Evolutionary conservation across 805 yeast species (phyloP).

Genomic region (Saccharomycopsis vini): DNA sequence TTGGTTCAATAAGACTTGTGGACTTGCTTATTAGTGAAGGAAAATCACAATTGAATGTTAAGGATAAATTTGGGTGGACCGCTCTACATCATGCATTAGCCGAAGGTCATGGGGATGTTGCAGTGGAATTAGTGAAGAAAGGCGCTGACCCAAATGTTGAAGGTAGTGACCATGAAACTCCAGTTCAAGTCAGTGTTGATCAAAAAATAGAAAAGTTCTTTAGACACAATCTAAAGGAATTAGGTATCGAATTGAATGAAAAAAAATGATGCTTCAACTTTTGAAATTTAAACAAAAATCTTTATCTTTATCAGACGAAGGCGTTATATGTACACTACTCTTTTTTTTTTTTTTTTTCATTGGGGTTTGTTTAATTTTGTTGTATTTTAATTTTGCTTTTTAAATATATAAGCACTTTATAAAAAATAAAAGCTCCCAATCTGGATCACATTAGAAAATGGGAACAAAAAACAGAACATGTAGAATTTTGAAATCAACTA

Average conservation of each 20-base stretch:
- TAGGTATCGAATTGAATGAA: constrained; percentile 1
- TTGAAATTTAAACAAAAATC: too few species aligned
- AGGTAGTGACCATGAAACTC: constrained; percentile 45
- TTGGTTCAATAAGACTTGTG: constrained; percentile 55
- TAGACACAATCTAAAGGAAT: constrained; percentile 10
- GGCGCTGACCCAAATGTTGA: constrained; percentile 55
- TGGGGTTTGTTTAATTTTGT: too few species aligned
- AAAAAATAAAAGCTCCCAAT: too few species aligned
- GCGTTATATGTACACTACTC: too few species aligned
- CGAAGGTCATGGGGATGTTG: constrained; percentile 81
- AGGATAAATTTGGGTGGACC: constrained; percentile 69
- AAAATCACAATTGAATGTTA: constrained; percentile 56
- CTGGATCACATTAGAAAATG: too few species aligned
- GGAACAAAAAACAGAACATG: too few species aligned
- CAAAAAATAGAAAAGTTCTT: constrained; percentile 39
- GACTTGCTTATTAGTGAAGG: constrained; percentile 42
- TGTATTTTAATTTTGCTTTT: too few species aligned
- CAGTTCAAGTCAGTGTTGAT: constrained; percentile 47
- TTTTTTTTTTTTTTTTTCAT: too few species aligned
- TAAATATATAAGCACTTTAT: too few species aligned
- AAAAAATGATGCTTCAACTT: too few species aligned
- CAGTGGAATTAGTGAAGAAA: constrained; percentile 43
- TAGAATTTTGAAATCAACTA: too few species aligned
- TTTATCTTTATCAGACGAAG: background rate
- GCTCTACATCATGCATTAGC: constrained; percentile 85